Percentiles rank a stretch among this genome's conserved stretches.
Conservation (phyloP, 192 early-diverging fungal species). For the Coemansia sp. region DNA sequence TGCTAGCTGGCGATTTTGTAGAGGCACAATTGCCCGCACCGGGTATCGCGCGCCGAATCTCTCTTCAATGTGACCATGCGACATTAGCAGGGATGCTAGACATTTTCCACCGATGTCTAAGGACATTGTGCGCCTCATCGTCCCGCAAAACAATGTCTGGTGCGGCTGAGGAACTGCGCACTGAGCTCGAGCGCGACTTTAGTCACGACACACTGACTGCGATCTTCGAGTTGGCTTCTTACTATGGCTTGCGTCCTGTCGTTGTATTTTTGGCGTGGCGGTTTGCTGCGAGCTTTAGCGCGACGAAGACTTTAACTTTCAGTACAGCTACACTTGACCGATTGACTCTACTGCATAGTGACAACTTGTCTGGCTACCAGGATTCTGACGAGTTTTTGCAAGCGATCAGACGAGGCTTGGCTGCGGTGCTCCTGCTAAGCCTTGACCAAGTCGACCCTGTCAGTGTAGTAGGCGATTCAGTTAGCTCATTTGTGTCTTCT, state of each 20-base stretch:
- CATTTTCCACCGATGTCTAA: conserved; percentile 20
- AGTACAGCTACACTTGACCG: conserved; percentile 11
- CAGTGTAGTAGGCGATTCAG: conserved; percentile 1
- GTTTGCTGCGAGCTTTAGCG: conserved; percentile 11
- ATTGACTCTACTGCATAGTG: conserved; percentile 12
- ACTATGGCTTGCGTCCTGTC: conserved; percentile 31
- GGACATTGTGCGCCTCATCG: neutral
- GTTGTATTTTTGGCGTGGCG: conserved; percentile 20
- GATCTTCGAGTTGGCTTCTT: conserved; percentile 24
- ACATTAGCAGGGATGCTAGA: conserved; percentile 16
- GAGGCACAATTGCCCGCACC: conserved; percentile 18
- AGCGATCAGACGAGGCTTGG: conserved; percentile 3
- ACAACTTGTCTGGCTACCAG: conserved; percentile 12
- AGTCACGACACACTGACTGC: conserved; percentile 5
- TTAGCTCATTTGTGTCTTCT: conserved; percentile 13
- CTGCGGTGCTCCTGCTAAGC: conserved; percentile 21
- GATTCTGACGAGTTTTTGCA: neutral
- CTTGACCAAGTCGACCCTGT: conserved; percentile 20
- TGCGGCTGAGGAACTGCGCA: neutral
- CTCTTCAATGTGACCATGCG: conserved; percentile 25
- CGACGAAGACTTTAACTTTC: neutral
- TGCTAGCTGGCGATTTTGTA: conserved; percentile 36
- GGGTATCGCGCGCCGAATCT: neutral
- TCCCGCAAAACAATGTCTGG: neutral
- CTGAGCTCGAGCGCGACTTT: neutral